Percentiles rank a stretch among this genome's conserved stretches.
phyloP scores from a whole-genome alignment of 2,329 filamentous ascomycete species.

The Epichloe glyceriae region DNA sequence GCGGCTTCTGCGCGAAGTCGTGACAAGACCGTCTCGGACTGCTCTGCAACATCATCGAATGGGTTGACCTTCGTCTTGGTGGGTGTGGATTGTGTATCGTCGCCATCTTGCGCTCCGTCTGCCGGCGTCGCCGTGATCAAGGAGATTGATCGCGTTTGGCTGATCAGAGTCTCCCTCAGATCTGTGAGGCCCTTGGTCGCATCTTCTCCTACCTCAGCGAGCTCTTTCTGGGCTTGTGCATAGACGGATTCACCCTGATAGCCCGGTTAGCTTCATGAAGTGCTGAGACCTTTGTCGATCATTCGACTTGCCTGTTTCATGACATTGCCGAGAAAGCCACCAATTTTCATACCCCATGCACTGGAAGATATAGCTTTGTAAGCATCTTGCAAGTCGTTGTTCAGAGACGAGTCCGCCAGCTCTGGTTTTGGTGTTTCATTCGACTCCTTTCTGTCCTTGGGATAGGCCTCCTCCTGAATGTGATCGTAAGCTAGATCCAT shows the following conservation, averaged over 20 bases:
- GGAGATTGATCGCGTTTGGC: slow-evolving; percentile 61
- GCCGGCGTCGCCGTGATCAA: slow-evolving; percentile 33
- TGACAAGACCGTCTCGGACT: slow-evolving; percentile 56
- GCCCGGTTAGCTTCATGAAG: slow-evolving; percentile 2
- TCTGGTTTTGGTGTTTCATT: slow-evolving; percentile 28
- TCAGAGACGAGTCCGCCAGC: slow-evolving; percentile 45
- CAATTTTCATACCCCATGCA: slow-evolving; percentile 79
- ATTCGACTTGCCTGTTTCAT: slow-evolving; percentile 61
- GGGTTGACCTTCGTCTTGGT: slow-evolving; percentile 25
- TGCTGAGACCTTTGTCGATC: not conserved
- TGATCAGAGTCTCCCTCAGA: slow-evolving; percentile 54
- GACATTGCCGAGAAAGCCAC: slow-evolving; percentile 81
- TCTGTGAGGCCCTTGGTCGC: slow-evolving; percentile 69
- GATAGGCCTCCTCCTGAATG: slow-evolving; percentile 71
- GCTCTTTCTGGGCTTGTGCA: slow-evolving; percentile 76
- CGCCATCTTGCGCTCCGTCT: slow-evolving; percentile 18
- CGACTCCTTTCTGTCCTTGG: slow-evolving; percentile 39
- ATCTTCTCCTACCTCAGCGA: slow-evolving; percentile 64
- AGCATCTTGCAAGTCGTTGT: slow-evolving; percentile 83
- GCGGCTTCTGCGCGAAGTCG: slow-evolving; percentile 65
- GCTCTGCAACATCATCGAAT: slow-evolving; percentile 29
- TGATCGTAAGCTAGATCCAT: slow-evolving; percentile 99
- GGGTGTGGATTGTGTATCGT: slow-evolving; percentile 33
- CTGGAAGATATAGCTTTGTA: slow-evolving; percentile 88
- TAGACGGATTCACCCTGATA: slow-evolving; percentile 65